Evolutionary conservation across 495 filamentous ascomycete species (phyloP).

Genomic region (Talaromyces adpressus): DNA sequence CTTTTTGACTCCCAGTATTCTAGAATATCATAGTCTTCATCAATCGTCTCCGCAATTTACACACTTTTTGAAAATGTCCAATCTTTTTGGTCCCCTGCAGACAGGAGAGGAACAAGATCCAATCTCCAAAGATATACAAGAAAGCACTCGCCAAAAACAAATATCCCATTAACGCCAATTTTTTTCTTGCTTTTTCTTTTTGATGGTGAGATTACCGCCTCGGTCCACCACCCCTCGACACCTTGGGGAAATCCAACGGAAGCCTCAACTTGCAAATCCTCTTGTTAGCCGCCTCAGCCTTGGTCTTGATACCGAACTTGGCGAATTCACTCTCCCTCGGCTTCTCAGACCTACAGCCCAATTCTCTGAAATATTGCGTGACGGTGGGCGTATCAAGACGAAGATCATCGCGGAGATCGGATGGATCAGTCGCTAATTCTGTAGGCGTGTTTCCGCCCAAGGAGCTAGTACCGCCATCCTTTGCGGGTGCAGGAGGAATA

Average conservation of each 20-base stretch:
- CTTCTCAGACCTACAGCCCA: constrained; percentile 57
- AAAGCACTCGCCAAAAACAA: constrained; percentile 8
- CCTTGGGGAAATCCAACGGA: constrained; percentile 77
- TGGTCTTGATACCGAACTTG: constrained; percentile 42
- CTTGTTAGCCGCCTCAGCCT: constrained; percentile 53
- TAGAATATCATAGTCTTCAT: background rate
- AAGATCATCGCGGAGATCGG: constrained; percentile 71
- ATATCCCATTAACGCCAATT: background rate
- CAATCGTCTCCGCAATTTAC: background rate
- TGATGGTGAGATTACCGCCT: constrained; percentile 14
- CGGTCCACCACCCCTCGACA: constrained; percentile 30
- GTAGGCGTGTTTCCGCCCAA: constrained; percentile 55
- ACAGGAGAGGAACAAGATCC: constrained; percentile 6
- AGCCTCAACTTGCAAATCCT: constrained; percentile 63
- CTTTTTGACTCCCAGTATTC: background rate
- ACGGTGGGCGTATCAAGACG: constrained; percentile 58
- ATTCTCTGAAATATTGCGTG: constrained; percentile 64
- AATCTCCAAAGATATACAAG: constrained; percentile 22
- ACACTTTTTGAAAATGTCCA: background rate
- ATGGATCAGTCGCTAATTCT: constrained; percentile 68
- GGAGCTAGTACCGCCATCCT: constrained; percentile 37
- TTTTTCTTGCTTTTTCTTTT: too few species aligned
- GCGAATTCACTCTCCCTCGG: constrained; percentile 36
- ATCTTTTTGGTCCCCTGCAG: background rate
- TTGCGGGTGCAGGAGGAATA: constrained; percentile 32